Conservation (phyloP, 2,329 filamentous ascomycete genomes). For the Cladophialophora immunda region DNA sequence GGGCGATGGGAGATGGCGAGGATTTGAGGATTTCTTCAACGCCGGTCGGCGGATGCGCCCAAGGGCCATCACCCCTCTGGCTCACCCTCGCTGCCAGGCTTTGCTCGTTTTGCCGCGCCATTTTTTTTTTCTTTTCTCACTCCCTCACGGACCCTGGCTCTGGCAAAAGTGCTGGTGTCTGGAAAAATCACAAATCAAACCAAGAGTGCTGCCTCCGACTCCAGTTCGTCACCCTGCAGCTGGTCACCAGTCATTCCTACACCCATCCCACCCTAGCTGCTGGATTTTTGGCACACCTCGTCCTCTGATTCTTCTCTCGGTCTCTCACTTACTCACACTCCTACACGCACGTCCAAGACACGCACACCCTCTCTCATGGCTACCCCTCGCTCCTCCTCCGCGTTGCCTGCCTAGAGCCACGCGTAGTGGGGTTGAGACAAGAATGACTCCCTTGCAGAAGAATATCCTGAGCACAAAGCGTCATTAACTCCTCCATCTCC, state of each 20-base stretch:
- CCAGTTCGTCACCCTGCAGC: constrained; percentile 33
- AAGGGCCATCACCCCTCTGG: background rate
- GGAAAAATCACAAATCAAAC: background rate
- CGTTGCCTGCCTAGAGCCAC: constrained; percentile 28
- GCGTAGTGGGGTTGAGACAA: constrained; percentile 28
- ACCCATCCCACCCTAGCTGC: constrained; percentile 7
- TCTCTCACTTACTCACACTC: constrained; percentile 1
- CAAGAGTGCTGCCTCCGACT: constrained; percentile 21
- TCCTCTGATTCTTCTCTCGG: constrained; percentile 11
- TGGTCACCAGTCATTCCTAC: constrained; percentile 19
- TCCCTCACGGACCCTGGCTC: constrained; percentile 3
- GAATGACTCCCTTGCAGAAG: constrained; percentile 31
- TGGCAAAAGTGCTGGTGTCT: constrained; percentile 5
- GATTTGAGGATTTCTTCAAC: constrained; percentile 5
- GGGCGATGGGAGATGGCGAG: constrained; percentile 1
- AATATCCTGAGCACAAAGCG: constrained; percentile 27
- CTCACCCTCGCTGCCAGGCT: background rate
- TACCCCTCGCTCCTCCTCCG: constrained; percentile 25
- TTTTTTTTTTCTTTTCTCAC: constrained; percentile 1
- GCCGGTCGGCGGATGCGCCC: constrained; percentile 12
- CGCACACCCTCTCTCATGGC: background rate
- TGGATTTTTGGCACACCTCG: constrained; percentile 8
- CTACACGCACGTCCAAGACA: background rate
- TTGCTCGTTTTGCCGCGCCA: constrained; percentile 4
- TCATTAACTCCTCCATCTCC: constrained; percentile 21